A percentile compares a stretch with the other conserved stretches of the same genome.
Evolutionary conservation across 352 stramenopile genomes (phyloP).

Genomic region (Thalassiosira oceanica): DNA sequence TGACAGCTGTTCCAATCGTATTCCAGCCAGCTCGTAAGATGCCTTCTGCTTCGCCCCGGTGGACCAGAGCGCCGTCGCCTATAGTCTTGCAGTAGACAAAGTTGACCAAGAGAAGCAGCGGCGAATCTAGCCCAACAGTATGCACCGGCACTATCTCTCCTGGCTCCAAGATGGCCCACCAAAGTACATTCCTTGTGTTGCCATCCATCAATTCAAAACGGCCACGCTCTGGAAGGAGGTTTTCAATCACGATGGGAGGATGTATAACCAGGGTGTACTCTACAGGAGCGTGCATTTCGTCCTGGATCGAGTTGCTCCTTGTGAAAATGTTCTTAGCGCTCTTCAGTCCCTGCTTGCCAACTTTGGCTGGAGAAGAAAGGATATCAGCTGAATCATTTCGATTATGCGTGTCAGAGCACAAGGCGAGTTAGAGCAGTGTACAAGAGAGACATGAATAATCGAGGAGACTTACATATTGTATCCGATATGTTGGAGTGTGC

Average conservation of each 20-base stretch:
- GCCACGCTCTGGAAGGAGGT: slow-evolving; percentile 82
- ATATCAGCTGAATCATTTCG: slow-evolving; percentile 10
- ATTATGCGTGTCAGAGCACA: slow-evolving; percentile 15
- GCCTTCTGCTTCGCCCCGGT: slow-evolving; percentile 60
- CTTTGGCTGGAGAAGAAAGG: slow-evolving; percentile 27
- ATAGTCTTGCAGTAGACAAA: slow-evolving; percentile 80
- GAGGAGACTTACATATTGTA: no score
- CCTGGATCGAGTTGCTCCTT: slow-evolving; percentile 14
- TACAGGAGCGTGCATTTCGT: slow-evolving; percentile 67
- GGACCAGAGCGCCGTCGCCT: slow-evolving; percentile 79
- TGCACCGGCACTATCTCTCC: slow-evolving; percentile 77
- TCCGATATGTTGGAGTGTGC: no score
- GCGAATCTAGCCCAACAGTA: slow-evolving; percentile 82
- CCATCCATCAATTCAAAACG: slow-evolving; percentile 85
- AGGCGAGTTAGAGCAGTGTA: no score
- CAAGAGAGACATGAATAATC: no score
- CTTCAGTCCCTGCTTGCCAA: slow-evolving; percentile 39
- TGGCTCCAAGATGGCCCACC: slow-evolving; percentile 75
- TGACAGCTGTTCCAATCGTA: slow-evolving; percentile 47
- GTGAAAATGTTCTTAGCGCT: slow-evolving; percentile 39
- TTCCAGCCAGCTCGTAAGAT: slow-evolving; percentile 48
- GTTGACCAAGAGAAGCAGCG: slow-evolving; percentile 82
- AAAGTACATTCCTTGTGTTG: slow-evolving; percentile 73
- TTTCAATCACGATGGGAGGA: slow-evolving; percentile 85
- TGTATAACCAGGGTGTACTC: slow-evolving; percentile 84